Percentiles rank a stretch among this genome's conserved stretches.
Evolutionary conservation across 2,329 filamentous ascomycete species (phyloP).

Genomic region (Trichoderma afroharzianum): DNA sequence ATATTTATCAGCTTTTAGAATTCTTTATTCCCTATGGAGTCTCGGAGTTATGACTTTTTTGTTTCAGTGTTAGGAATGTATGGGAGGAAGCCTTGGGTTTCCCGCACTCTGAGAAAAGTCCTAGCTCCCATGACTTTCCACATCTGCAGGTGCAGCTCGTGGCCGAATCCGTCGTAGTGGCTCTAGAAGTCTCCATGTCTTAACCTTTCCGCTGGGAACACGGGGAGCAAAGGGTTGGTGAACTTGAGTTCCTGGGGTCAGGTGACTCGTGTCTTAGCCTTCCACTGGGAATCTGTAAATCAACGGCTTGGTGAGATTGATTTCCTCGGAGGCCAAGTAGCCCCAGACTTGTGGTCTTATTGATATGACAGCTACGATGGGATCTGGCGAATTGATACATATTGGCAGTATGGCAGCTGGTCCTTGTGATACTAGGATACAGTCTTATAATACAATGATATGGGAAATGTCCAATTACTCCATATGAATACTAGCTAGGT

Average conservation of each 20-base stretch:
- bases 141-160: background rate
- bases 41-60: background rate
- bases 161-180: background rate
- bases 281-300: background rate
- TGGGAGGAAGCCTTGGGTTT: background rate
- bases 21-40: background rate
- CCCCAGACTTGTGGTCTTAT: background rate
- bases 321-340: background rate
- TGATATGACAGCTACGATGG: background rate
- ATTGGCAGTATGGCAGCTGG: background rate
- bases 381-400: background rate
- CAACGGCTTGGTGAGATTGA: background rate
- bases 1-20: background rate
- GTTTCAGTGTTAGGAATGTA: background rate
- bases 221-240: background rate
- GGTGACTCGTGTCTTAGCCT: background rate
- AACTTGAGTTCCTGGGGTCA: background rate
- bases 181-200: background rate
- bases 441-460: background rate
- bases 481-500: background rate
- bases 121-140: background rate
- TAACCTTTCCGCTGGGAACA: background rate
- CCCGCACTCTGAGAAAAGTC: background rate
- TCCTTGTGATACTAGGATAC: background rate
- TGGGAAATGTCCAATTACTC: background rate